A percentile compares a stretch with the other conserved stretches of the same genome.
Conservation (phyloP, 2,329 filamentous ascomycete genomes). For the Aureobasidium sp. region DNA sequence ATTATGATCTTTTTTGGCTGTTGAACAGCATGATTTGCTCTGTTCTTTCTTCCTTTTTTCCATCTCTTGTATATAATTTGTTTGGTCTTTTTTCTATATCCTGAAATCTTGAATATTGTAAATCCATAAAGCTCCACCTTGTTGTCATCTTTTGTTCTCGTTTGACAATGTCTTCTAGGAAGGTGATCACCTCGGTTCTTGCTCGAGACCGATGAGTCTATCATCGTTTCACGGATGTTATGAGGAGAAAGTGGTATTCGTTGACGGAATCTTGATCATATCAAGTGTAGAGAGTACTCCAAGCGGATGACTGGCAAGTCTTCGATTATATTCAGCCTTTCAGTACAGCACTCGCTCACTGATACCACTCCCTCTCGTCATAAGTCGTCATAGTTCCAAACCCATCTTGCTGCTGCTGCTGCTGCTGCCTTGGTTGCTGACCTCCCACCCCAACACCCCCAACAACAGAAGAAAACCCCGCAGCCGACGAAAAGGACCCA, state of each 20-base stretch:
- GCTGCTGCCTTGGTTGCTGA: background rate
- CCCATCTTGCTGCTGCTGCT: background rate
- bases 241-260: background rate
- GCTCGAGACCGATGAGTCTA: no score
- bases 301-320: background rate
- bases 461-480: background rate
- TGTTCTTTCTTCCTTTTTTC: background rate
- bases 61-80: background rate
- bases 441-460: background rate
- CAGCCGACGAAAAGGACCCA: background rate
- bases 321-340: background rate
- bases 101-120: background rate
- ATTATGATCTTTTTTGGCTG: background rate
- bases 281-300: background rate
- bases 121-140: no score
- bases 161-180: no score
- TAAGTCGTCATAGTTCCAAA: constrained; percentile 12
- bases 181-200: no score
- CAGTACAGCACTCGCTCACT: background rate
- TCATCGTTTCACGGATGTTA: no score
- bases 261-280: background rate
- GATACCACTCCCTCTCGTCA: constrained; percentile 14
- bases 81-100: background rate
- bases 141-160: no score
- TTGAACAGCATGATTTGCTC: background rate